Evolutionary conservation across 2,329 filamentous ascomycete species (phyloP).

Genomic region (Trichoderma koningii): DNA sequence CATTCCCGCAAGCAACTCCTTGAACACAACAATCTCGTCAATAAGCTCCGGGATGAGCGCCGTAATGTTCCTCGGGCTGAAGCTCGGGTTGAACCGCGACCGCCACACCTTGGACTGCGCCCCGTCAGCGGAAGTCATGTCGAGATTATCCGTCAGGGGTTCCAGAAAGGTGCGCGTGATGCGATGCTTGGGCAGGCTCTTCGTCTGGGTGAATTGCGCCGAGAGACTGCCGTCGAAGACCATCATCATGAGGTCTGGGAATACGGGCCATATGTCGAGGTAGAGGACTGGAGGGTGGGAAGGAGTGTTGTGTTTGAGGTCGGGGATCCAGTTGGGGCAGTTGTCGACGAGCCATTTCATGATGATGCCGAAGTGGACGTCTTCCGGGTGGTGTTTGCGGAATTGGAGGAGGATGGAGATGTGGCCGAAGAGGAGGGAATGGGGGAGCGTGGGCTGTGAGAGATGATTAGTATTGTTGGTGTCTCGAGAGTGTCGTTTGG

Average conservation of each 20-base stretch:
- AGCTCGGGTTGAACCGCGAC: constrained; percentile 30
- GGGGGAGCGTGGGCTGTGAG: not conserved
- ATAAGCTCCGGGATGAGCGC: constrained; percentile 10
- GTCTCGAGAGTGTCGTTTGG: too few relatives aligned
- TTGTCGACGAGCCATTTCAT: constrained; percentile 13
- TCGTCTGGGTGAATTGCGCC: not conserved
- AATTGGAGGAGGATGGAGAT: constrained; percentile 3
- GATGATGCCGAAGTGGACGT: constrained; percentile 5
- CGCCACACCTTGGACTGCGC: constrained; percentile 36
- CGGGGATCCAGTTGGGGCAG: not conserved
- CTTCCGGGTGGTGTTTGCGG: not conserved
- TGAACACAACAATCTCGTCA: constrained; percentile 1
- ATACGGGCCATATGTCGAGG: constrained; percentile 6
- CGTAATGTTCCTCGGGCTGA: constrained; percentile 14
- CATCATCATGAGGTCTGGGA: not conserved
- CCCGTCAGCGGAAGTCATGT: constrained; percentile 4
- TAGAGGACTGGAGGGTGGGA: not conserved
- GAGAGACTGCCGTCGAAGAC: not conserved
- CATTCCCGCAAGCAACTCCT: not conserved
- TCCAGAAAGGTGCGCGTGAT: not conserved
- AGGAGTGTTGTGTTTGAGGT: not conserved
- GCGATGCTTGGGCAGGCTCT: not conserved
- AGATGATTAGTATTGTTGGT: not conserved
- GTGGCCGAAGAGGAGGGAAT: not conserved
- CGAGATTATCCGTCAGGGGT: not conserved